These are phyloP conservation scores for Amphicarpaea edgeworthii DNA, from an alignment of 306 rosid species.

Conservation along the genomic window DNA sequence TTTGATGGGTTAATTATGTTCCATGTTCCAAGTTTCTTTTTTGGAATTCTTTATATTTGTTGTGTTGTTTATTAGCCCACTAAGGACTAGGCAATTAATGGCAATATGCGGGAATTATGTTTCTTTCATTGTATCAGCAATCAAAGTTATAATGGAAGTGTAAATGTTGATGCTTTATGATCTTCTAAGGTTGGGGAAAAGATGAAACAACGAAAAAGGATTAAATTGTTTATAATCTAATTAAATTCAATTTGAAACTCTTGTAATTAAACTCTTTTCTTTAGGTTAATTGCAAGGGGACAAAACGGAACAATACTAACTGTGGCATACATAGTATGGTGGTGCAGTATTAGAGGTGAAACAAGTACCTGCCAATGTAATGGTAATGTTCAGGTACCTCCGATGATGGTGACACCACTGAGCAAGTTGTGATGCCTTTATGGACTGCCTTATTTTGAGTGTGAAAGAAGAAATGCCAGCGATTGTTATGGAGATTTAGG, in stretches of 20 bases:
- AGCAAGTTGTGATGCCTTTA: conserved; percentile 18
- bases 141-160: conserved; percentile 8
- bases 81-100: conserved; percentile 9
- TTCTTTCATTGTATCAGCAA: conserved; percentile 5
- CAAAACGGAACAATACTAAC: not conserved
- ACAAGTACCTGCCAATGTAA: not conserved
- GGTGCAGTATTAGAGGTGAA: conserved; percentile 36
- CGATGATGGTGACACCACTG: conserved; percentile 7
- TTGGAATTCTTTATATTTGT: not conserved
- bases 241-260: conserved; percentile 7
- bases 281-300: not conserved
- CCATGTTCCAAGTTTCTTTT: not conserved
- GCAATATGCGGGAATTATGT: not conserved
- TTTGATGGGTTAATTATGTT: conserved; percentile 34
- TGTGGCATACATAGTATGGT: not conserved
- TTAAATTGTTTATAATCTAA: not conserved
- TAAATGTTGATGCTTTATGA: not conserved
- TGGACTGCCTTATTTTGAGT: not conserved
- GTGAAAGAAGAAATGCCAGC: not conserved
- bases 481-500: not conserved
- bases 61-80: conserved; percentile 25
- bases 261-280: not conserved
- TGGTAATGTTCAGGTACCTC: conserved; percentile 17
- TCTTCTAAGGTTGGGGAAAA: conserved; percentile 9
- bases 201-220: conserved; percentile 1